Evolutionary conservation across 139 green algal species (phyloP).

Genomic region (Closterium sp.): DNA sequence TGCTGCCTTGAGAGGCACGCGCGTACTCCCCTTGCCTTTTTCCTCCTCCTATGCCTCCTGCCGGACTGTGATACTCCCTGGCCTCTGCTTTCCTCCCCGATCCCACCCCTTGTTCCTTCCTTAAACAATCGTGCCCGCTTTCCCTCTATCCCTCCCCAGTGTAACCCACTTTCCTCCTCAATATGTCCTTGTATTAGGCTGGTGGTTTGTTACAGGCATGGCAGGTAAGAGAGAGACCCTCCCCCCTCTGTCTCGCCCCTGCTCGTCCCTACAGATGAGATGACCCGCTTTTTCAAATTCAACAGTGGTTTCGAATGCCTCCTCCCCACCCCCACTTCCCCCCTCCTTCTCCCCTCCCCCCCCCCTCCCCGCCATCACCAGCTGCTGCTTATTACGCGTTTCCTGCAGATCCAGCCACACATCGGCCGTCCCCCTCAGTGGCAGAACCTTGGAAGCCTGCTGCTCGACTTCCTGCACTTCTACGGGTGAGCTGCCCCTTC

Average conservation of each 20-base stretch:
- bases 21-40: not conserved
- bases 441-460: slow-evolving; percentile 44
- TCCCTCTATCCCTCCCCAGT: not conserved
- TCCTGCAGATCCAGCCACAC: slow-evolving; percentile 38
- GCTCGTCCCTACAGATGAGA: not conserved
- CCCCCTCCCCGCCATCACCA: not conserved
- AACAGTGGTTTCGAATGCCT: not conserved
- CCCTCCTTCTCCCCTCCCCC: not conserved
- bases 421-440: not conserved
- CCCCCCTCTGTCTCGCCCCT: not conserved
- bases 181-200: not conserved
- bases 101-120: not conserved
- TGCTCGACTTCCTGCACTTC: slow-evolving; percentile 52
- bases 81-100: not conserved
- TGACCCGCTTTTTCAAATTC: not conserved
- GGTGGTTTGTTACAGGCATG: not conserved
- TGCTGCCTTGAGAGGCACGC: slow-evolving; percentile 30
- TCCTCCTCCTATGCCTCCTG: not conserved
- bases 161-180: not conserved
- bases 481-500: slow-evolving; percentile 14
- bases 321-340: not conserved
- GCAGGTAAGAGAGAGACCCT: not conserved
- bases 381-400: slow-evolving; percentile 46
- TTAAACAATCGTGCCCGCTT: too few species aligned
- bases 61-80: not conserved